phyloP scores from a whole-genome alignment of 202 grass and related monocot genomes.

The Schoenoplectus triqueter region DNA sequence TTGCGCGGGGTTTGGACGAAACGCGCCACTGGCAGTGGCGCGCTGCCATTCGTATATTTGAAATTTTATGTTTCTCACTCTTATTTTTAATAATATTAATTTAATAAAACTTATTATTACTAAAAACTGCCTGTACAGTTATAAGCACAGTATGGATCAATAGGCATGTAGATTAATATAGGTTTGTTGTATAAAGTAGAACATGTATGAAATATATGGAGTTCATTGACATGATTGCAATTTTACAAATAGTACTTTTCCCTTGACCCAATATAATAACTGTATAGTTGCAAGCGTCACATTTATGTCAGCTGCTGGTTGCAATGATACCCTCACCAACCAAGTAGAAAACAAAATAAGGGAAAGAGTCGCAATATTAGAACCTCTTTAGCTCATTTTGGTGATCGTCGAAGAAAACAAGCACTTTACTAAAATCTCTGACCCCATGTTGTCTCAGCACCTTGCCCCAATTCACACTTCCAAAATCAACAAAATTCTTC shows the following conservation, averaged over 20 bases:
- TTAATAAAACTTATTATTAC: too few species aligned
- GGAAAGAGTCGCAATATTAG: background rate
- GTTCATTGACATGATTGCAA: background rate
- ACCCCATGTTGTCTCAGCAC: constrained; percentile 63
- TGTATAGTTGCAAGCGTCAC: background rate
- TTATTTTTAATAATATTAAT: too few species aligned
- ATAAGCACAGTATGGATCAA: constrained; percentile 15
- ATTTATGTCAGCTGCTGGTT: background rate
- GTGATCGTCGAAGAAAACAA: constrained; percentile 94
- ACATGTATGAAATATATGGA: background rate
- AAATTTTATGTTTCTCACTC: too few species aligned
- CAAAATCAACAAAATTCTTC: constrained; percentile 82
- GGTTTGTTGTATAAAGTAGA: background rate
- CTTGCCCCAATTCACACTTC: constrained; percentile 64
- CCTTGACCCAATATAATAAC: background rate
- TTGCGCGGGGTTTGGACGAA: too few species aligned
- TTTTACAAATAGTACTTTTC: background rate
- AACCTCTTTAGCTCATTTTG: constrained; percentile 87
- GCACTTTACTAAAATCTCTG: constrained; percentile 63
- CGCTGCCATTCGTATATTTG: too few species aligned
- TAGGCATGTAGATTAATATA: background rate
- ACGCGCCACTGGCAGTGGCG: too few species aligned
- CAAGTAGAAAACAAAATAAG: background rate
- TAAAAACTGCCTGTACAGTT: background rate
- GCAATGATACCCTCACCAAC: constrained; percentile 16